These are phyloP conservation scores for Beta vulgaris DNA, from an alignment of 148 eudicot species.

Conservation along the genomic window DNA sequence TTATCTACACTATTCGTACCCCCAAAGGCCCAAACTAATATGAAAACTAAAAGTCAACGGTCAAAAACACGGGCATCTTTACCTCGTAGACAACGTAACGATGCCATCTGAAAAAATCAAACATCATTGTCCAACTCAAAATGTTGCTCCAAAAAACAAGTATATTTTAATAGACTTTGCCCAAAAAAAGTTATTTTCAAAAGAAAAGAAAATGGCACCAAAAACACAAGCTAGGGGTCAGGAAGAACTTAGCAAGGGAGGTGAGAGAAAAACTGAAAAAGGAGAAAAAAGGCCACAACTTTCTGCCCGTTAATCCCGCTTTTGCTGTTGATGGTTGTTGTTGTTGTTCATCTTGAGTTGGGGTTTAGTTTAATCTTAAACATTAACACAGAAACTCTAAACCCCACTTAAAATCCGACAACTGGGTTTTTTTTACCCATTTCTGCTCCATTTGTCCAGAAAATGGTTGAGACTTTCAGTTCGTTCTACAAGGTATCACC, in stretches of 20 bases:
- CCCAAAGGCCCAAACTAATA: too few relatives aligned
- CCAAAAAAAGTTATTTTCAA: background rate
- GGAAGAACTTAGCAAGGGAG: background rate
- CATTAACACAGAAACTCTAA: too few relatives aligned
- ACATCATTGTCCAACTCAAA: too few relatives aligned
- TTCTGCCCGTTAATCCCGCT: conserved; percentile 29
- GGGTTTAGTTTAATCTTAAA: background rate
- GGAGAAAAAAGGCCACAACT: conserved; percentile 9
- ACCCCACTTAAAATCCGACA: too few relatives aligned
- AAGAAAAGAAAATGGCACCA: background rate
- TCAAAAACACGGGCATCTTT: too few relatives aligned
- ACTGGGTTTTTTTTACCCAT: conserved; percentile 8
- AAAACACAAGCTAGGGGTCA: background rate
- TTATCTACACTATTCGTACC: too few relatives aligned
- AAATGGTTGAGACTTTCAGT: conserved; percentile 55
- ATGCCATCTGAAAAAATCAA: too few relatives aligned
- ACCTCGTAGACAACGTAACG: too few relatives aligned
- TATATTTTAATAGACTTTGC: too few relatives aligned
- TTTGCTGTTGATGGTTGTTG: background rate
- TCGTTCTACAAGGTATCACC: conserved; percentile 47
- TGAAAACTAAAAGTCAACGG: too few relatives aligned
- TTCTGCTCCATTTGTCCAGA: conserved; percentile 5
- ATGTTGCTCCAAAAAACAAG: too few relatives aligned
- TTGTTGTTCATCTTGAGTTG: background rate
- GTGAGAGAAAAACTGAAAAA: background rate